Percentiles rank a stretch among this genome's conserved stretches.
Evolutionary conservation across 2,329 filamentous ascomycete genomes (phyloP).

Genomic region (Pyricularia sp.): DNA sequence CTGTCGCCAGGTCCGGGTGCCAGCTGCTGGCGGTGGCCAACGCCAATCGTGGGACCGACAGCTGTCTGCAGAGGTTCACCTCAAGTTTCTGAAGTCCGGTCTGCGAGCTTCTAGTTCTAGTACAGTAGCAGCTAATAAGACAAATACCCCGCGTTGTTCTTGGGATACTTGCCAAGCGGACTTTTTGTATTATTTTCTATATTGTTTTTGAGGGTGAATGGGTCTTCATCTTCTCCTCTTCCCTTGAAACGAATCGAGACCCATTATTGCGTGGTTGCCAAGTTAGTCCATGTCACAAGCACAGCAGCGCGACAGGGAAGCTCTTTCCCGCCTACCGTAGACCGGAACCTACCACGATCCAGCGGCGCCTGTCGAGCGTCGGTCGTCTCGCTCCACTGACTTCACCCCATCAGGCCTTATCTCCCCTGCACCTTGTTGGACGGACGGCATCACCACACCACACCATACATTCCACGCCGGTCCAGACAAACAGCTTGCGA

Average conservation of each 20-base stretch:
- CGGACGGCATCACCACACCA: not conserved
- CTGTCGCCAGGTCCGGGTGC: not conserved
- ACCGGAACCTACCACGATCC: not conserved
- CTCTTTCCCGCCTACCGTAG: not conserved
- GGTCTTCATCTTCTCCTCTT: not conserved
- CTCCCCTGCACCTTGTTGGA: not conserved
- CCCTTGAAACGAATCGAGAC: not conserved
- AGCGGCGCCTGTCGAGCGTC: not conserved
- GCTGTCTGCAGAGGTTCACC: not conserved
- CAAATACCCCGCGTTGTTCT: not conserved
- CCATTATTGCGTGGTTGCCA: not conserved
- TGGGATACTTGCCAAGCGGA: not conserved
- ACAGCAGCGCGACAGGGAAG: not conserved
- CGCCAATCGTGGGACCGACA: not conserved
- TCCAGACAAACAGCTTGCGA: not conserved
- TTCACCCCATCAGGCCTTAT: not conserved
- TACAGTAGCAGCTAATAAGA: not conserved
- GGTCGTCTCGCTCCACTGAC: not conserved
- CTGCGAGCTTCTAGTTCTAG: not conserved
- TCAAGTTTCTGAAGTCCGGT: not conserved
- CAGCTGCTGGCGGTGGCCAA: not conserved
- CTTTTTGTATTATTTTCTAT: not conserved
- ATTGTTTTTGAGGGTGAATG: not conserved
- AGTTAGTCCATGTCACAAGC: not conserved
- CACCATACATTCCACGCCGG: not conserved